Base-by-base conservation (phyloP, 2,329 filamentous ascomycete species). In the Aspergillaceae sp. region DNA sequence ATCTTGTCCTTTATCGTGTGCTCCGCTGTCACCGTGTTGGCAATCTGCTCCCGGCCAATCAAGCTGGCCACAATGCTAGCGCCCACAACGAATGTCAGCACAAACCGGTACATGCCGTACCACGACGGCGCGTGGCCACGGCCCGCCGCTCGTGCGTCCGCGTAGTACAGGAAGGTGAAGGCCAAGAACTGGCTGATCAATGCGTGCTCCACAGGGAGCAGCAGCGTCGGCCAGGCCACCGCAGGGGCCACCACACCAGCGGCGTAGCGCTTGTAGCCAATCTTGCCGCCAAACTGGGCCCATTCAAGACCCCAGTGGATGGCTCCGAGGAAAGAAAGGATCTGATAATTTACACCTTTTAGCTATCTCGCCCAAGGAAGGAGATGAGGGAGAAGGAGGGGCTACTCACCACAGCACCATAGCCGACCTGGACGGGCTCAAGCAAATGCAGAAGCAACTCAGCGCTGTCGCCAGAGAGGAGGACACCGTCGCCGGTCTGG, bases 231-330 rank as follows among this genome's bases (percentile, higher is more conserved):
- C 90, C 90, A 96, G 41, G 90, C 90, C 26, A 92, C 71, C 40
- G 85, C 80, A 1, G 90, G 84, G 4, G 88, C 84, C 40, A 86
- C 63, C 9, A 95, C 80, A 56, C 90, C 90, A 54, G 89, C 80
- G n/a, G 80, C 80, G 64, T 94, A 96, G 51, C 90, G 84, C 57
- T 80, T 81, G 57, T 85, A 87, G 44, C 87, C 85, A 47, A 86
- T 83, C 51, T 77, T 58, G 60, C 79, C 68, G 67, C 83, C 71
- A 65, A 75, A 83, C 70, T 84, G 72, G 43, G 86, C 86, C 65
- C 84, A 94, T 68, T 95, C 89, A 11, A 95, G 75, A 46, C 90
- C 90, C 86, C 91, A 96, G 68, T 96, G 91, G 59, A 95, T 83
- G 32, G 90, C 90, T 40, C 91, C 91, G 1, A 96, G 79, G 75